Percentiles rank a stretch among this genome's conserved stretches.
phyloP scores from a whole-genome alignment of 2,329 filamentous ascomycete species.

The Metarhizium rileyi region DNA sequence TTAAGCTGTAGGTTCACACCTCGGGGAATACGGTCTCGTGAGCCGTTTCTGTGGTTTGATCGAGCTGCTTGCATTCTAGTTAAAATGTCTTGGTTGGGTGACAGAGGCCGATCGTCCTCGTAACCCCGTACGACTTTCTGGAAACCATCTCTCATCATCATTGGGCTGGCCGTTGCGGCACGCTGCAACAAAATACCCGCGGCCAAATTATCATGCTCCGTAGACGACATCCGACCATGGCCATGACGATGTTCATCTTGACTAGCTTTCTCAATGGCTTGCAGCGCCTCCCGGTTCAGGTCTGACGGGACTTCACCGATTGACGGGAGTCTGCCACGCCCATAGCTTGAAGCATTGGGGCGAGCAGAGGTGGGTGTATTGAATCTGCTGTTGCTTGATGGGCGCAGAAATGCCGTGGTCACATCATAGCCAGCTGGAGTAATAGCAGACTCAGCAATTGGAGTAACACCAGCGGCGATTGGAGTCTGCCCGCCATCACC shows the following conservation, averaged over 20 bases:
- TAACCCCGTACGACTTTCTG: conserved; percentile 22
- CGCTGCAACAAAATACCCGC: conserved; percentile 44
- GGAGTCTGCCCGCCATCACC: conserved; percentile 58
- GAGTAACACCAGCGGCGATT: conserved; percentile 73
- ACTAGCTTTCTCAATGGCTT: conserved; percentile 14
- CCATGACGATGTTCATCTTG: conserved; percentile 19
- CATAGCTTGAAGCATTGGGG: conserved; percentile 47
- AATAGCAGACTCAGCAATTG: conserved; percentile 67
- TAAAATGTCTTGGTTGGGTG: conserved; percentile 49
- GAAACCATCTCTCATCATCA: conserved; percentile 46
- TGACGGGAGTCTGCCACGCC: conserved; percentile 60
- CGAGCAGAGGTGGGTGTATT: conserved; percentile 59
- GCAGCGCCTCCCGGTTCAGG: conserved; percentile 20
- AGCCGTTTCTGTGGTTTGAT: conserved; percentile 54
- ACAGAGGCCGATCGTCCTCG: conserved; percentile 46
- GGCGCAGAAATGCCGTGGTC: conserved; percentile 58
- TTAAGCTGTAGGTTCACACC: conserved; percentile 58
- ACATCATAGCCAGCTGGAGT: conserved; percentile 55
- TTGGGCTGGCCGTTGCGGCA: conserved; percentile 58
- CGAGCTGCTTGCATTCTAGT: conserved; percentile 49
- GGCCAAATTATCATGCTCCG: conserved; percentile 32
- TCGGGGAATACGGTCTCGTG: conserved; percentile 68
- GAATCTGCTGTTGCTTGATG: conserved; percentile 56
- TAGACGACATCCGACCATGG: conserved; percentile 27
- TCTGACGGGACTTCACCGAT: conserved; percentile 52